Conservation (phyloP, 2,329 filamentous ascomycete species). For the Pyrenophora graminea region DNA sequence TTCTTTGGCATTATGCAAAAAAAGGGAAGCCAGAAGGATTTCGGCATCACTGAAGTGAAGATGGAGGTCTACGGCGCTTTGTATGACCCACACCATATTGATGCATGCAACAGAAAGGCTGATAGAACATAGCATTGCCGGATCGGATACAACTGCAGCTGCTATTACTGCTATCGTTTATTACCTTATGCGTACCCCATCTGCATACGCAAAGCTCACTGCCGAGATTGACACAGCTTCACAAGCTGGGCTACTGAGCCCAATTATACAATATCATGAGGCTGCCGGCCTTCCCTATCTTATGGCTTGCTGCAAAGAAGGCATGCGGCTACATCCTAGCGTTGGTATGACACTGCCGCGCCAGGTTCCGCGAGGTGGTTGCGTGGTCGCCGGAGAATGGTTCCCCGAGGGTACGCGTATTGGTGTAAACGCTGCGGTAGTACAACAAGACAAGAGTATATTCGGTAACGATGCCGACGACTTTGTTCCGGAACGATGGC, state of each 20-base stretch:
- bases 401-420: slow-evolving; percentile 72
- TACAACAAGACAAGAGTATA: slow-evolving; percentile 67
- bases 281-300: slow-evolving; percentile 71
- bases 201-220: slow-evolving; percentile 58
- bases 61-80: no score
- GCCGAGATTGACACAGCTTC: slow-evolving; percentile 64
- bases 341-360: slow-evolving; percentile 72
- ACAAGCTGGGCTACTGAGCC: slow-evolving; percentile 49
- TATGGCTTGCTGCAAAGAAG: slow-evolving; percentile 75
- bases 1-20: no score
- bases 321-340: slow-evolving; percentile 74
- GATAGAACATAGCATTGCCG: neutral
- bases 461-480: slow-evolving; percentile 69
- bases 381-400: slow-evolving; percentile 63
- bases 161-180: slow-evolving; percentile 71
- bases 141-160: slow-evolving; percentile 68
- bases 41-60: no score
- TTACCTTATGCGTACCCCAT: slow-evolving; percentile 66
- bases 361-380: slow-evolving; percentile 66
- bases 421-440: slow-evolving; percentile 72
- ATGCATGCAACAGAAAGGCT: slow-evolving; percentile 56
- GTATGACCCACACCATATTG: neutral
- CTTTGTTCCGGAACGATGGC: slow-evolving; percentile 70
- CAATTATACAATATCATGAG: slow-evolving; percentile 56
- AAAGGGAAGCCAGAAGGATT: no score